Conservation (phyloP, 345 rosid genomes). For the Populus pruinosa region DNA sequence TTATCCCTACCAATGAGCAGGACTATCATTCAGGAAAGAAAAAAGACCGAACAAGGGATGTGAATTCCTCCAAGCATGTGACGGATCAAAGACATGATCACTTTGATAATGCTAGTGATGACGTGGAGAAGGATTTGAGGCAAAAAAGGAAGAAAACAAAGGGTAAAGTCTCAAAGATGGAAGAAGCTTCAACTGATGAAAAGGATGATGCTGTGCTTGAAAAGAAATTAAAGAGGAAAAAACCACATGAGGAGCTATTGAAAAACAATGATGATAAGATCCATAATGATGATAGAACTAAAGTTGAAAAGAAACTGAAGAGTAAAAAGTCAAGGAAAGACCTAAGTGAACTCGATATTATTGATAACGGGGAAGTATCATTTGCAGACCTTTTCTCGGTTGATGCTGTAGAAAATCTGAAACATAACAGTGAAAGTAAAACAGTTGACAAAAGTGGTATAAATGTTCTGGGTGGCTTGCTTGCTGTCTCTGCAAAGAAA, state of each 20-base stretch:
- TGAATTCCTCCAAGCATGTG: slow-evolving; percentile 12
- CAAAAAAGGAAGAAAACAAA: slow-evolving; percentile 26
- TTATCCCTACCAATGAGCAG: slow-evolving; percentile 14
- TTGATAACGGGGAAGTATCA: slow-evolving; percentile 60
- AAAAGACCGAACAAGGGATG: slow-evolving; percentile 9
- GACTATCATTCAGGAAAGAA: slow-evolving; percentile 26
- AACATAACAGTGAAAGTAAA: slow-evolving; percentile 20
- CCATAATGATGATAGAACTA: not conserved
- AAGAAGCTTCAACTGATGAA: not conserved
- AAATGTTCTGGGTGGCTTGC: slow-evolving; percentile 25
- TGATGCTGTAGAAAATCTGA: slow-evolving; percentile 21
- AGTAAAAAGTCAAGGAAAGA: slow-evolving; percentile 30
- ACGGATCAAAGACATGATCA: slow-evolving; percentile 6
- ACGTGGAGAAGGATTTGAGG: slow-evolving; percentile 23
- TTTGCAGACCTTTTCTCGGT: slow-evolving; percentile 51
- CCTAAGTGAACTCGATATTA: slow-evolving; percentile 43
- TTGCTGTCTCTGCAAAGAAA: slow-evolving; percentile 33
- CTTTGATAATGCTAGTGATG: slow-evolving; percentile 5
- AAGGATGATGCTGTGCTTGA: not conserved
- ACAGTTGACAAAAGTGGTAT: slow-evolving; percentile 16
- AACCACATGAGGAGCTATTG: not conserved
- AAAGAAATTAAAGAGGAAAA: slow-evolving; percentile 4
- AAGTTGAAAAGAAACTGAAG: slow-evolving; percentile 24
- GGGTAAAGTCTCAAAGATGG: slow-evolving; percentile 21
- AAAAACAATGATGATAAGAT: not conserved